Percentiles rank a stretch among this genome's conserved stretches.
These are phyloP conservation scores for Beta macrorhiza DNA, from an alignment of 179 eudicot genomes.

Conservation along the genomic window DNA sequence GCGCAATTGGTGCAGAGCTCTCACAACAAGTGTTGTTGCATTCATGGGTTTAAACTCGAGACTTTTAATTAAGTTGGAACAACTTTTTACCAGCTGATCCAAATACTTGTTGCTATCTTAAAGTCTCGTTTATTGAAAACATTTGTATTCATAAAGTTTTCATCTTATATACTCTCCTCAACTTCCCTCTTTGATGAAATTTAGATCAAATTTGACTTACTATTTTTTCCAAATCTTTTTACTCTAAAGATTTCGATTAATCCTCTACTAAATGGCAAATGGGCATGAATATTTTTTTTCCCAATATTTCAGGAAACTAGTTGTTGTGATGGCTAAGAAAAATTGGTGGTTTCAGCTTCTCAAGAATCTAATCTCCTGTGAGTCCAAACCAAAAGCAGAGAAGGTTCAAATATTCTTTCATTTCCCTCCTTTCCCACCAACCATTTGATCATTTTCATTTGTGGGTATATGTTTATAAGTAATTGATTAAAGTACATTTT, in stretches of 20 bases:
- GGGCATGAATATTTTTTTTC: not conserved
- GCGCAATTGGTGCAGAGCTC: no score
- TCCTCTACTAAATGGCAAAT: not conserved
- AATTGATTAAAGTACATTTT: not conserved
- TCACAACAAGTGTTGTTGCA: no score
- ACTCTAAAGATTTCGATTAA: no score
- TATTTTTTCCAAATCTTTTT: not conserved
- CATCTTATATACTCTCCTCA: not conserved
- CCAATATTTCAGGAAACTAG: slow-evolving; percentile 16
- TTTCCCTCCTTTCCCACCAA: not conserved
- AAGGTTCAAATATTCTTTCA: slow-evolving; percentile 38
- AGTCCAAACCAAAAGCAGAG: slow-evolving; percentile 45
- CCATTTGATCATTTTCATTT: not conserved
- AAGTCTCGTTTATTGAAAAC: not conserved
- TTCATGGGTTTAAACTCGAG: no score
- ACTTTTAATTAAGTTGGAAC: no score
- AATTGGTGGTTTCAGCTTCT: slow-evolving; percentile 59
- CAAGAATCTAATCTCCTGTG: slow-evolving; percentile 61
- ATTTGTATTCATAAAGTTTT: not conserved
- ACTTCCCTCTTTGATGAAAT: slow-evolving; percentile 6
- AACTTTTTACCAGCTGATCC: no score
- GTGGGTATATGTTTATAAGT: not conserved
- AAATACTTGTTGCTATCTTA: no score
- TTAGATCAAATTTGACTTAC: not conserved
- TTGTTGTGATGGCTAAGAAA: slow-evolving; percentile 57